Evolutionary conservation across 2,329 filamentous ascomycete species (phyloP).

Genomic region (Nigrograna mackinnonii): DNA sequence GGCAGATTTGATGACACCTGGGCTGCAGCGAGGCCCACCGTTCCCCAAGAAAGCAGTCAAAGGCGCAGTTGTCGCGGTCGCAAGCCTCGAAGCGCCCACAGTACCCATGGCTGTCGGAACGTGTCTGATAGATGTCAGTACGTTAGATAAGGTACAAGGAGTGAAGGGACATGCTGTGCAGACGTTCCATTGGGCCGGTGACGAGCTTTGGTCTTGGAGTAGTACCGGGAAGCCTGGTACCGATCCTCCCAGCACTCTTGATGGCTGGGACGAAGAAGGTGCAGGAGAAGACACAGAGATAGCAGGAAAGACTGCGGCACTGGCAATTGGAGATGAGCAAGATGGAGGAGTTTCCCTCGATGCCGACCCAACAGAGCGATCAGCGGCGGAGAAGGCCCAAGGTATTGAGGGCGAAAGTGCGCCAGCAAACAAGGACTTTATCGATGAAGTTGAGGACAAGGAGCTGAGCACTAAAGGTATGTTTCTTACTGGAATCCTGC

Average conservation of each 20-base stretch:
- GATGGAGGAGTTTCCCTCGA: conserved; percentile 52
- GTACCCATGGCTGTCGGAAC: conserved; percentile 67
- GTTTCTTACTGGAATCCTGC: conserved; percentile 4
- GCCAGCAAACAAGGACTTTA: conserved; percentile 31
- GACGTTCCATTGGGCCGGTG: conserved; percentile 69
- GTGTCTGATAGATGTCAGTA: conserved; percentile 66
- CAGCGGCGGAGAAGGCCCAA: conserved; percentile 36
- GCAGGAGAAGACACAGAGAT: conserved; percentile 36
- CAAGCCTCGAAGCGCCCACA: conserved; percentile 60
- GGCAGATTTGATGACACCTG: conserved; percentile 71
- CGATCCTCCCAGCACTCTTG: conserved; percentile 56
- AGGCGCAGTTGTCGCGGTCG: conserved; percentile 65
- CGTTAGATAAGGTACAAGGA: conserved; percentile 59
- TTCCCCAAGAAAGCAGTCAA: conserved; percentile 63
- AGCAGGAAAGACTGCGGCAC: conserved; percentile 42
- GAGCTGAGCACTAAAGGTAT: conserved; percentile 62
- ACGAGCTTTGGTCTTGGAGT: conserved; percentile 71
- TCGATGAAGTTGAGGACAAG: conserved; percentile 47
- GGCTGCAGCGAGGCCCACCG: conserved; percentile 65
- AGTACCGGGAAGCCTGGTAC: conserved; percentile 56
- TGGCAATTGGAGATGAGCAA: conserved; percentile 49
- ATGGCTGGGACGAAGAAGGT: conserved; percentile 52
- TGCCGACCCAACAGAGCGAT: conserved; percentile 27
- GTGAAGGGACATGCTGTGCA: conserved; percentile 67
- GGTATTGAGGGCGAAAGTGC: conserved; percentile 38